Base-by-base conservation (phyloP, 345 rosid genomes). In the Rhodamnia rubescens region DNA sequence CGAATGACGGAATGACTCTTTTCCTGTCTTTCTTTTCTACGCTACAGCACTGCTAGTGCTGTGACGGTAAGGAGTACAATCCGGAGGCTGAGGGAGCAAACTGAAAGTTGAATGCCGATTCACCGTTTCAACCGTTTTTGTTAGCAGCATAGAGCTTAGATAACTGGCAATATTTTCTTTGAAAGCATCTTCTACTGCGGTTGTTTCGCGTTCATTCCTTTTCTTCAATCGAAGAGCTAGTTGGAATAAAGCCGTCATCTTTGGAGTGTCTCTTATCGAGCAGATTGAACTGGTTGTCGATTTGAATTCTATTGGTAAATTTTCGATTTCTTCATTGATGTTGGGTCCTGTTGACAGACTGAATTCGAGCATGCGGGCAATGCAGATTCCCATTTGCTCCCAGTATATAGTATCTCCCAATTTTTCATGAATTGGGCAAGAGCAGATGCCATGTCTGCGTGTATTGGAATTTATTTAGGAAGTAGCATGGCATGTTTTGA, bases 51-150 rank as follows among this genome's bases (percentile, higher is more conserved):
- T 26, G 88, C 88, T 21, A 87, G 88, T 81, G 88, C 99, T 0
- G 99, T 95, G 86, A 93, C 99, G 0, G 99, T 96, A 53, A 92
- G 98, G 93, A 95, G 98, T 87, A 95, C 98, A 7, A 96, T 94
- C 81, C 92, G 98, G 53, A 93, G 99, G 93, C 93, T 96, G 93
- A 93, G 99, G 89, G 98, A 96, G 91, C 98, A 95, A 89, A 94
- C 96, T 2, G 98, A 96, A 92, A 93, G 98, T 88, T 96, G 87
- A 91, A 87, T 82, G 84, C 24, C 78, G 24, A 32, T 69, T 69
- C 78, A 21, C 24, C 83, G 51, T 24, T 82, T 18, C 24, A 69
- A 69, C 24, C 78, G 8, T 16, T 69, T 18, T 69, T 69, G 78
- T 69, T 32, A 18, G 78, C 47, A 18, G 78, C 78, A 32, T 8